phyloP scores from a whole-genome alignment of 169 alveolate species.

The Sarcocystis neurona region DNA sequence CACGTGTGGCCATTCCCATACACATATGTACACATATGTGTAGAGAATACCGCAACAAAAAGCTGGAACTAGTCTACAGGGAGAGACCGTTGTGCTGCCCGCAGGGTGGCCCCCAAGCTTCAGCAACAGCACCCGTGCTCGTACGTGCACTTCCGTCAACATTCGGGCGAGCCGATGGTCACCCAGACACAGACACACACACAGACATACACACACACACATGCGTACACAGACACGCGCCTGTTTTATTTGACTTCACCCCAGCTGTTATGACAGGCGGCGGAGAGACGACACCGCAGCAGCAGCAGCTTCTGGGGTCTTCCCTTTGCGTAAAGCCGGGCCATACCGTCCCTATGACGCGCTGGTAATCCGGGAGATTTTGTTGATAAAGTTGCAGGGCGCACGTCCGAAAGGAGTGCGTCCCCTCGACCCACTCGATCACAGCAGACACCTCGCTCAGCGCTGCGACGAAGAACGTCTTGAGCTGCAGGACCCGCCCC shows the following conservation, averaged over 20 bases:
- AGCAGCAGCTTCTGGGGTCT: not conserved
- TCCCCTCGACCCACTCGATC: slow-evolving; percentile 91
- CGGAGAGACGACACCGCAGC: not conserved
- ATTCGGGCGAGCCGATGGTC: too few relatives aligned
- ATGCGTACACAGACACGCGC: not conserved
- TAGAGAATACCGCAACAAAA: too few relatives aligned
- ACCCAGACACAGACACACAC: not conserved
- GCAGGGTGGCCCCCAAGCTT: too few relatives aligned
- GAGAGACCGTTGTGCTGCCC: too few relatives aligned
- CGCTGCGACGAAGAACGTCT: slow-evolving; percentile 83
- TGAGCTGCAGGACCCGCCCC: slow-evolving; percentile 71
- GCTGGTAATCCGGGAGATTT: slow-evolving; percentile 11
- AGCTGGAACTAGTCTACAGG: too few relatives aligned
- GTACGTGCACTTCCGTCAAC: too few relatives aligned
- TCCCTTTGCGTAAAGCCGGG: not conserved
- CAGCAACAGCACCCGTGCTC: too few relatives aligned
- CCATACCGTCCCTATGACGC: not conserved
- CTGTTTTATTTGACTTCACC: not conserved
- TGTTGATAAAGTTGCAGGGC: slow-evolving; percentile 5
- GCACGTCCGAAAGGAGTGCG: slow-evolving; percentile 65
- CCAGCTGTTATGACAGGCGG: not conserved
- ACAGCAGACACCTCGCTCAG: slow-evolving; percentile 89
- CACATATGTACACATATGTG: too few relatives aligned
- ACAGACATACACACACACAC: not conserved
- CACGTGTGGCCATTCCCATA: too few relatives aligned